Conservation (phyloP, 176 grass and related monocot species). For the Aegilops sharonensis region DNA sequence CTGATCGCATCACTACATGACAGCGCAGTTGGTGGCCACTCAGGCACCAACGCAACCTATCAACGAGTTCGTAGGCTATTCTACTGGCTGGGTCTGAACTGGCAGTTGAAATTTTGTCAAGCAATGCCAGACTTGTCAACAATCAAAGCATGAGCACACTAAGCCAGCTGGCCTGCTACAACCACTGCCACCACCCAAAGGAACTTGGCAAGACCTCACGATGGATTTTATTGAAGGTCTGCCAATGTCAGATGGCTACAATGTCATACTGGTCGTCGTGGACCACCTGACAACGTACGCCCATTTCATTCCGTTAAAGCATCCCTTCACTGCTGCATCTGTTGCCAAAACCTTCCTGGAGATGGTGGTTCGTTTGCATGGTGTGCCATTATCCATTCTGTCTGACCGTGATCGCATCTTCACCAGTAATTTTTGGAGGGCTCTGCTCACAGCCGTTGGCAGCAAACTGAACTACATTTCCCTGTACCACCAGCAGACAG, state of each 20-base stretch:
- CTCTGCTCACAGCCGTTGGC: too few relatives aligned
- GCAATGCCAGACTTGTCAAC: background rate
- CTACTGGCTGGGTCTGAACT: background rate
- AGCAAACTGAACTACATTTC: too few relatives aligned
- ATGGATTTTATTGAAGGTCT: background rate
- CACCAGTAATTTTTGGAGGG: too few relatives aligned
- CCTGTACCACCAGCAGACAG: too few relatives aligned
- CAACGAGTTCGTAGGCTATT: background rate
- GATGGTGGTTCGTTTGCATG: background rate
- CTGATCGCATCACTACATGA: background rate
- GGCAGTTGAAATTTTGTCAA: background rate
- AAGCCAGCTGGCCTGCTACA: background rate
- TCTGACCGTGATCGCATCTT: background rate
- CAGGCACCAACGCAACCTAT: background rate
- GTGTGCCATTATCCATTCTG: background rate
- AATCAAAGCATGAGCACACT: background rate
- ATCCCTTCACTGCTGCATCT: background rate
- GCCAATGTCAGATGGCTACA: background rate
- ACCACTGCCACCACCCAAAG: background rate
- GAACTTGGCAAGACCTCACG: background rate
- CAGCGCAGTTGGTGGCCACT: background rate
- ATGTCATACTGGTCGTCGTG: background rate
- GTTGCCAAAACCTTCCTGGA: background rate
- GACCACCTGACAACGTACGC: background rate
- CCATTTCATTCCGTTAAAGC: background rate